A percentile compares a stretch with the other conserved stretches of the same genome.
phyloP scores from a whole-genome alignment of 2,329 filamentous ascomycete species.

The Apiospora pterosperma region DNA sequence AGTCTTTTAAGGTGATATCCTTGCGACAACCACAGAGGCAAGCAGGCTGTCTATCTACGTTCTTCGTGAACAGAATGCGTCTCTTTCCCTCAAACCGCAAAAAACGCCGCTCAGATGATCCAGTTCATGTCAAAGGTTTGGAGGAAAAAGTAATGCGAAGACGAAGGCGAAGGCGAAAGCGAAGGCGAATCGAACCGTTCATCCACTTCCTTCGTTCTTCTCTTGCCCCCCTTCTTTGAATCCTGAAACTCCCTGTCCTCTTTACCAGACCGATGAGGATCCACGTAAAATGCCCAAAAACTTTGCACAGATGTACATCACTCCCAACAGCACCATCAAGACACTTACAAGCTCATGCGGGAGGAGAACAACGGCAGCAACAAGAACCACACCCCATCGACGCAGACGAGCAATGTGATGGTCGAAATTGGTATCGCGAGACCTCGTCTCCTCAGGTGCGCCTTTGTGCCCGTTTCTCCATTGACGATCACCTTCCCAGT shows the following conservation, averaged over 20 bases:
- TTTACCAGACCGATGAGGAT: slow-evolving; percentile 1
- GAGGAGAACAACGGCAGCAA: slow-evolving; percentile 26
- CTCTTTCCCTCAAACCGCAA: not conserved
- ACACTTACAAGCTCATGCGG: slow-evolving; percentile 24
- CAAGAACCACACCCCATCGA: slow-evolving; percentile 23
- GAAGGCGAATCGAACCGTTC: not conserved
- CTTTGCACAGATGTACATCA: slow-evolving; percentile 25
- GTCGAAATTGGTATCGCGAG: slow-evolving; percentile 15
- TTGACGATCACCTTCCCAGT: slow-evolving; percentile 27
- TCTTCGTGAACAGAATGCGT: not conserved
- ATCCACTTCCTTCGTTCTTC: not conserved
- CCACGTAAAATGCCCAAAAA: slow-evolving; percentile 20
- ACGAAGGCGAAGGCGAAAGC: not conserved
- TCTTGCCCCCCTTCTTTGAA: not conserved
- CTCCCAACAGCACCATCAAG: slow-evolving; percentile 28
- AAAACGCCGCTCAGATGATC: not conserved
- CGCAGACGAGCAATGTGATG: slow-evolving; percentile 24
- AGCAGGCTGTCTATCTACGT: slow-evolving; percentile 1
- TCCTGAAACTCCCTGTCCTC: not conserved
- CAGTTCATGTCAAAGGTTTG: not conserved
- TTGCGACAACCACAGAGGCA: not conserved
- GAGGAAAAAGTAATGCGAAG: not conserved
- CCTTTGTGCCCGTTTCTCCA: slow-evolving; percentile 28
- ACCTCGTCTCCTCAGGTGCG: slow-evolving; percentile 4
- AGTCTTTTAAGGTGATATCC: not conserved